phyloP scores from a whole-genome alignment of 768 basidiomycete species.

The Podaxis sp. region DNA sequence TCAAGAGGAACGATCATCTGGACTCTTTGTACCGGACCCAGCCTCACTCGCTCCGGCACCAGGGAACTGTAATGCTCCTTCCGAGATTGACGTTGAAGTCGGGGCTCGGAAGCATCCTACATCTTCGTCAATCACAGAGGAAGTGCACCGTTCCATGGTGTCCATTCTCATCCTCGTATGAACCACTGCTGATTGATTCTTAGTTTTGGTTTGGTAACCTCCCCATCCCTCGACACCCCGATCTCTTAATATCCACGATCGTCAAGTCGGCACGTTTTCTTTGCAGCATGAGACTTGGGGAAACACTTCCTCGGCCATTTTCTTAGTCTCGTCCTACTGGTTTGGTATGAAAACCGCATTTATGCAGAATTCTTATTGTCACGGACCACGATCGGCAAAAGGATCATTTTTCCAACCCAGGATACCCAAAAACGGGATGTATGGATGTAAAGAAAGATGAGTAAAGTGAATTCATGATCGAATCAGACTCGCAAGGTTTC shows the following conservation, averaged over 20 bases:
- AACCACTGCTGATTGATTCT: too few species aligned
- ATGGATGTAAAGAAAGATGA: background rate
- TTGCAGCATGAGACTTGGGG: background rate
- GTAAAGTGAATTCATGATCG: background rate
- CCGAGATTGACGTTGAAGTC: background rate
- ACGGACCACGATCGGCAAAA: background rate
- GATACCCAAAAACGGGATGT: background rate
- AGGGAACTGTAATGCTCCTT: background rate
- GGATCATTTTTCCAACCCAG: background rate
- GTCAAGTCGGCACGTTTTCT: background rate
- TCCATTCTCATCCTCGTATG: background rate
- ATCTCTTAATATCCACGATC: background rate
- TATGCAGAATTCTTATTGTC: background rate
- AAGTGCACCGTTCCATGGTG: background rate
- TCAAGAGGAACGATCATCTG: background rate
- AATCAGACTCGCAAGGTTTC: conserved; percentile 6
- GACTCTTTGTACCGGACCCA: background rate
- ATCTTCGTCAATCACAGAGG: background rate
- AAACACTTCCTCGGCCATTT: background rate
- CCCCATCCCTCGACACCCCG: background rate
- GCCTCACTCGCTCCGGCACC: background rate
- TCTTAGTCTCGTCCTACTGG: background rate
- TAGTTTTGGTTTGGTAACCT: too few species aligned
- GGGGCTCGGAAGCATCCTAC: background rate
- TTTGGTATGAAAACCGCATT: background rate